Evolutionary conservation across 352 stramenopile genomes (phyloP), one percentile per base, ranked within the genome.

Genomic region (Globisporangium lucens): DNA sequence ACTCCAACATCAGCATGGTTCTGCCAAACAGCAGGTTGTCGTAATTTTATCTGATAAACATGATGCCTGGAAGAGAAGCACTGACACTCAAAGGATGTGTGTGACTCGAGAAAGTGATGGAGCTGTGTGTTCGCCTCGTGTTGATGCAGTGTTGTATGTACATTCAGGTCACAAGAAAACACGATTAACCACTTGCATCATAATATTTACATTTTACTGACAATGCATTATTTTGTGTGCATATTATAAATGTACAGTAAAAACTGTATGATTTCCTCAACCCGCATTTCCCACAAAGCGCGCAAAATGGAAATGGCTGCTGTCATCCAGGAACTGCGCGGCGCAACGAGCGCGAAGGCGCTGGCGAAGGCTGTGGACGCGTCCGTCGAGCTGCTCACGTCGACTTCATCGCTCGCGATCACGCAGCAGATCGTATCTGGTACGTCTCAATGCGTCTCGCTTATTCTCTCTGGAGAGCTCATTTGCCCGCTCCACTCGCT

Each of bases 361-460:
- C 38, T 43, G 58, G 43, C 22, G 2, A 65, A 66, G 55, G 59
- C 66, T 2, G n/a, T 66, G 20, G 66, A 71, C 38, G 59, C 59
- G 22, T 63, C 36, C 24, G 8, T 51, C 24, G 66, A 71, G 59
- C 58, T 67, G 5, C 66, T 71, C 20, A 38, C 63, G 2, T 57
- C 58, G 0, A 64, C 53, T 0, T 8, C 41, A 2, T 72, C 67
- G 24, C 67, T 72, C 55, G 53, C 67, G 15, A 33, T 20, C 8
- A 53, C 67, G 22, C 67, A 72, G 53, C 61, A 35, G 27, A 38
- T 68, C 35, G 47, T 65, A 24, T 36, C 27, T 6, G 67, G 67
- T 72, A 29, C 55, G 61, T 63, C 43, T 49, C 43, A 7, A 7
- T 49, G 15, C 43, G 43, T 41, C 33, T 36, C 10, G 36, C 12